phyloP scores from a whole-genome alignment of 208 protist genomes.

The Crithidia sp. region DNA sequence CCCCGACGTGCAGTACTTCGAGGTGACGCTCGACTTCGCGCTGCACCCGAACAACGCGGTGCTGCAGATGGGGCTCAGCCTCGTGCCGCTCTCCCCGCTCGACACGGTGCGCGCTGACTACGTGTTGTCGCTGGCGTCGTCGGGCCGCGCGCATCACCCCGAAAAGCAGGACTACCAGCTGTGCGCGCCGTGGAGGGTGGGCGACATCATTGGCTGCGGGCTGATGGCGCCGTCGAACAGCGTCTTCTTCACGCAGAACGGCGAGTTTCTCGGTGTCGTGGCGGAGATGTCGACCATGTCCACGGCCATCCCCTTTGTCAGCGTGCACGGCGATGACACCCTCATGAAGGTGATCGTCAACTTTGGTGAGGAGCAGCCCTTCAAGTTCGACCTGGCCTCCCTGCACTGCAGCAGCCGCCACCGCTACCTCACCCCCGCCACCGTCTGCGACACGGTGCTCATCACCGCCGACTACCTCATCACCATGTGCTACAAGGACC shows the following conservation, averaged over 20 bases:
- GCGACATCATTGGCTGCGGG: constrained; percentile 89
- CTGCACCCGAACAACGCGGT: constrained; percentile 44
- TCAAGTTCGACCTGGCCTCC: constrained; percentile 81
- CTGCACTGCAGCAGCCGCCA: constrained; percentile 74
- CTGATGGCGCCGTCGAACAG: constrained; percentile 73
- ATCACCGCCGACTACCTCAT: constrained; percentile 81
- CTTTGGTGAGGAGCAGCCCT: constrained; percentile 82
- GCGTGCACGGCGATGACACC: constrained; percentile 46
- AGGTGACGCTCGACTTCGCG: constrained; percentile 74
- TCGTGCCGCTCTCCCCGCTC: constrained; percentile 47
- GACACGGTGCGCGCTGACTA: constrained; percentile 45
- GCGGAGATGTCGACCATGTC: constrained; percentile 46
- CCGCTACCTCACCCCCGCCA: constrained; percentile 49
- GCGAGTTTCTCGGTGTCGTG: constrained; percentile 83
- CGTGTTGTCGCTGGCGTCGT: constrained; percentile 56
- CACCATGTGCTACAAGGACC: constrained; percentile 69
- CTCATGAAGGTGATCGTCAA: constrained; percentile 89
- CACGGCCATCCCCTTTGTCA: constrained; percentile 75
- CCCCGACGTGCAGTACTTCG: constrained; percentile 88
- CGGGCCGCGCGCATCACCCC: constrained; percentile 48
- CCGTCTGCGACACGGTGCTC: constrained; percentile 70
- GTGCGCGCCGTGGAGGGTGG: constrained; percentile 60
- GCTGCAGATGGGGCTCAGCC: constrained; percentile 70
- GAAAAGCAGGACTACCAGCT: constrained; percentile 43
- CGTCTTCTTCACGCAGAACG: constrained; percentile 91